Conservation (phyloP, 495 filamentous ascomycete genomes). For the Jackrogersella multiformis region DNA sequence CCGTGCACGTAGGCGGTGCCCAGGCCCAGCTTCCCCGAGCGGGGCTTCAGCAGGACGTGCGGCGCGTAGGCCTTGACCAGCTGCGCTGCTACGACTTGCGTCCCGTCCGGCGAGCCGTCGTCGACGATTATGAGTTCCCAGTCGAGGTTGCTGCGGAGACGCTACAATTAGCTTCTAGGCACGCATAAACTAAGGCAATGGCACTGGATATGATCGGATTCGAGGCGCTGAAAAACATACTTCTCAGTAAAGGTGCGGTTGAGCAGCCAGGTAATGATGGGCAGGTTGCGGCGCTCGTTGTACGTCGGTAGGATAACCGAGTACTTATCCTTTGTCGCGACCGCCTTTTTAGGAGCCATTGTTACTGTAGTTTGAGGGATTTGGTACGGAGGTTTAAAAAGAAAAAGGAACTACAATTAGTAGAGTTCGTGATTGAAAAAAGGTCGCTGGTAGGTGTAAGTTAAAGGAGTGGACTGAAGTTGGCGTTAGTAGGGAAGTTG, state of each 20-base stretch:
- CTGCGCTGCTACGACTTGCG: constrained; percentile 86
- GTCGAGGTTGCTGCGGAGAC: constrained; percentile 77
- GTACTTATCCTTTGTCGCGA: constrained; percentile 74
- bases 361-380: background rate
- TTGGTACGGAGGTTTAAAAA: background rate
- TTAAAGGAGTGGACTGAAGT: constrained; percentile 44
- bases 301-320: constrained; percentile 97
- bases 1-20: constrained; percentile 98
- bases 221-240: constrained; percentile 58
- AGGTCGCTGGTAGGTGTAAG: background rate
- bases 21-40: constrained; percentile 92
- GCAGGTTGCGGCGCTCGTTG: constrained; percentile 96
- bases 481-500: constrained; percentile 31
- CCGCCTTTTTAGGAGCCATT: constrained; percentile 52
- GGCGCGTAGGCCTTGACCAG: constrained; percentile 82
- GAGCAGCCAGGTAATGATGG: constrained; percentile 93
- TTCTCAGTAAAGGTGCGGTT: constrained; percentile 88
- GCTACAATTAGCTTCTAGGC: constrained; percentile 11
- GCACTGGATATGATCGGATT: background rate
- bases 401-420: constrained; percentile 3
- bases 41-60: constrained; percentile 84
- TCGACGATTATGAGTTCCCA: constrained; percentile 98
- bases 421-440: constrained; percentile 20
- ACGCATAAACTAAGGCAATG: background rate
- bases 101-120: constrained; percentile 96